These are phyloP conservation scores for Hibiscus syriacus DNA, from an alignment of 345 rosid species.

Conservation along the genomic window DNA sequence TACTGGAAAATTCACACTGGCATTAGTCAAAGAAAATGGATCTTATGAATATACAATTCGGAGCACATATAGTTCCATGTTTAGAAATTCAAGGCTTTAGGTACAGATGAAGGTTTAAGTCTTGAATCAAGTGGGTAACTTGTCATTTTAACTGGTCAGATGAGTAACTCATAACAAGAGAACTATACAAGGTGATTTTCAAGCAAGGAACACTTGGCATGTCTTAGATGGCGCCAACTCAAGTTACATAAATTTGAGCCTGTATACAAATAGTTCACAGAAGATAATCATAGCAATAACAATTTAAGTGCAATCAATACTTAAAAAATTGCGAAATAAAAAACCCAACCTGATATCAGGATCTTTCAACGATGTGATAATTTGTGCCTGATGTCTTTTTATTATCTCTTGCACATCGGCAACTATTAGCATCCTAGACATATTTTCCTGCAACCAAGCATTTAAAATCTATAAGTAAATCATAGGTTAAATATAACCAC, in stretches of 20 bases:
- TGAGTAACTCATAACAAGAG: neutral
- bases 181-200: neutral
- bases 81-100: neutral
- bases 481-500: neutral
- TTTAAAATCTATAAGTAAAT: constrained; percentile 12
- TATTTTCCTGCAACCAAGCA: constrained; percentile 67
- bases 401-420: constrained; percentile 94
- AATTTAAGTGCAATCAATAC: neutral
- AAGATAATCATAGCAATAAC: neutral
- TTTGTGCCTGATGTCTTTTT: constrained; percentile 97
- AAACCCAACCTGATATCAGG: constrained; percentile 82
- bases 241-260: neutral
- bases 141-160: neutral
- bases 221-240: neutral
- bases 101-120: neutral
- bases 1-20: constrained; percentile 37
- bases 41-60: neutral
- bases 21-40: constrained; percentile 5
- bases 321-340: neutral
- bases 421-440: constrained; percentile 99
- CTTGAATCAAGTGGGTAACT: neutral
- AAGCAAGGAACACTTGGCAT: neutral
- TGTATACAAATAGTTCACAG: neutral
- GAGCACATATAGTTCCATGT: neutral
- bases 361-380: constrained; percentile 94